Base-by-base conservation (phyloP, 768 basidiomycete genomes). In the Infundibulicybe gibba region DNA sequence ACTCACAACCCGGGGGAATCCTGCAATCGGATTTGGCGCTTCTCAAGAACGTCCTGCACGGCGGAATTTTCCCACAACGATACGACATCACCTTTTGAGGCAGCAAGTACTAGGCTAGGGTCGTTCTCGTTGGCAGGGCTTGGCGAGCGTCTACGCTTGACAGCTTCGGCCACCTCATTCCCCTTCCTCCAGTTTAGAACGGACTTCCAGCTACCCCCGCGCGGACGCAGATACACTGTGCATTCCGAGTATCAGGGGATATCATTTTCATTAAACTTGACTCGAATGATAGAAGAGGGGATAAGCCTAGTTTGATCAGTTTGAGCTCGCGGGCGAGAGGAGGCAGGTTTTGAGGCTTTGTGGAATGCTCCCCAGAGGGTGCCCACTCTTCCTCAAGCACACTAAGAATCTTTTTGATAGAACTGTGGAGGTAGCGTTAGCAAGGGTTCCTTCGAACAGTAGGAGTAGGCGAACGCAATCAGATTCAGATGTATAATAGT, bases 1-100 rank as follows among this genome's bases (percentile, higher is more conserved):
- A 74, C 83, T 62, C 56, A 85, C 85, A 88, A 89, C 6, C 86
- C 87, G 3, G 85, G 75, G 44, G 71, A 74, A 42, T 81, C 75
- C 54, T 83, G 77, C 49, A 89, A 57, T n/a, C 70, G 59, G 2
- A 86, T 65, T 0, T 71, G 69, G 19, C 71, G 70, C 54, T 69
- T 71, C 35, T 65, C 65, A 41, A 90, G 58, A 47, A 85, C 68
- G 3, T 67, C 70, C 47, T 68, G 72, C 0, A 88, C 76, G 3
- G 68, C 68, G 3, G 65, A 52, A 53, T 87, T 80, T 17, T 72
- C 68, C 87, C 87, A 90, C 3, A 88, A 61, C 8, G 67, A 54
- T 10, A 80, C 61, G 31, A 88, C 82, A 50, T 86, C 84, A n/a
- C 79, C 73, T 12, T 69, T 68, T 48, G 77, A 76, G 0, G 76